These are phyloP conservation scores for Capsella bursapastoris DNA, from an alignment of 345 rosid genomes.

Conservation along the genomic window DNA sequence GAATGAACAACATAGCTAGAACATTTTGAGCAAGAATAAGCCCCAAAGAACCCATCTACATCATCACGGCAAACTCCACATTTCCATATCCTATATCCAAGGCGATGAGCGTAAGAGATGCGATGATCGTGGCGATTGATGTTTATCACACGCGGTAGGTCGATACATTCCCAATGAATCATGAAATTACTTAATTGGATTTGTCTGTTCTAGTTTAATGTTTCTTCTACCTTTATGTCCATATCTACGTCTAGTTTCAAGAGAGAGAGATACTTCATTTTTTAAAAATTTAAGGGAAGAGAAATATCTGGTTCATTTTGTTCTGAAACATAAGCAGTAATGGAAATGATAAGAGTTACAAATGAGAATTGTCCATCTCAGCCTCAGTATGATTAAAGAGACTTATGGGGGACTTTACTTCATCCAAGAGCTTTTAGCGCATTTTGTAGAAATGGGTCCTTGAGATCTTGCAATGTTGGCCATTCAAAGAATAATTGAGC, in stretches of 20 bases:
- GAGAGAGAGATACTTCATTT: not conserved
- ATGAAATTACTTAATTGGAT: not conserved
- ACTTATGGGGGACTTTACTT: conserved; percentile 1
- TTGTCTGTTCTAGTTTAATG: too few relatives aligned
- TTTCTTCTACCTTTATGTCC: too few relatives aligned
- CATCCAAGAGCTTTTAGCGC: conserved; percentile 52
- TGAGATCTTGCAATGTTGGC: conserved; percentile 66
- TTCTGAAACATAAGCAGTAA: conserved; percentile 4
- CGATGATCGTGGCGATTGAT: not conserved
- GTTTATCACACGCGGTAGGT: not conserved
- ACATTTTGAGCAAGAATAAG: not conserved
- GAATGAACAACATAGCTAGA: not conserved
- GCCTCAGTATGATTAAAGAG: conserved; percentile 3
- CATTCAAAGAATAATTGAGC: conserved; percentile 73
- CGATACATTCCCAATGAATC: not conserved
- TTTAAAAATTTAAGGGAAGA: not conserved
- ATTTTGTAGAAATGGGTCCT: conserved; percentile 77
- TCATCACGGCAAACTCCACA: not conserved
- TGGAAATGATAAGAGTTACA: not conserved
- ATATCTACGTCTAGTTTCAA: too few relatives aligned
- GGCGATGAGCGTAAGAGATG: not conserved
- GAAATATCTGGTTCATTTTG: not conserved
- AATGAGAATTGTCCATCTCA: conserved; percentile 7
- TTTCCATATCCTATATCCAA: not conserved
- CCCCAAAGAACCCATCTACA: not conserved